phyloP scores from a whole-genome alignment of 1,284 basidiomycete genomes.

The Boletus hoseneyae region DNA sequence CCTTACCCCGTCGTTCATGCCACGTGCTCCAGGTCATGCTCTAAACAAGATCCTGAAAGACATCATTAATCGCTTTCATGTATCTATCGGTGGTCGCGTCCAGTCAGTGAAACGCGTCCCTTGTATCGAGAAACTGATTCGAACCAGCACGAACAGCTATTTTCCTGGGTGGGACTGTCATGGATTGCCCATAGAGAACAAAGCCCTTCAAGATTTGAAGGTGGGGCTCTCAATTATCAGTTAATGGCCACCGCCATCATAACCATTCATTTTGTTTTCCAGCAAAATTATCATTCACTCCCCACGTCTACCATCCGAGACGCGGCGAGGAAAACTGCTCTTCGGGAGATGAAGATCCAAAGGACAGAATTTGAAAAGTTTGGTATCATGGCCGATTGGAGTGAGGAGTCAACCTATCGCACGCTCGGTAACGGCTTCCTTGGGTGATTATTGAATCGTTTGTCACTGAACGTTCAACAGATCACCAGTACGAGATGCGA shows the following conservation, averaged over 20 bases:
- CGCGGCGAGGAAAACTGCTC: conserved; percentile 73
- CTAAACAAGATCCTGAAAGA: conserved; percentile 98
- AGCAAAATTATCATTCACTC: conserved; percentile 55
- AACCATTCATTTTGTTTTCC: conserved; percentile 13
- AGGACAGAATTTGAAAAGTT: conserved; percentile 79
- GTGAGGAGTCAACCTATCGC: conserved; percentile 72
- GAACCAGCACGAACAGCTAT: conserved; percentile 54
- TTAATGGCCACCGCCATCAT: neutral
- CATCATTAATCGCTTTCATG: conserved; percentile 88
- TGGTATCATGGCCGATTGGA: conserved; percentile 95
- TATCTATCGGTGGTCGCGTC: conserved; percentile 76
- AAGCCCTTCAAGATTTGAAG: conserved; percentile 76
- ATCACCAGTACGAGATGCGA: conserved; percentile 83
- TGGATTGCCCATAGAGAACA: conserved; percentile 95
- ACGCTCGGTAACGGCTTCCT: conserved; percentile 63
- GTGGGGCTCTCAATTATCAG: conserved; percentile 34
- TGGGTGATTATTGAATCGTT: neutral
- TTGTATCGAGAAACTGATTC: conserved; percentile 6
- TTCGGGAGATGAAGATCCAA: conserved; percentile 75
- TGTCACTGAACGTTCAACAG: conserved; percentile 39
- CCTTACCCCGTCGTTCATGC: conserved; percentile 1
- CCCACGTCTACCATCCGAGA: conserved; percentile 64
- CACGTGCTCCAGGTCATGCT: conserved; percentile 72
- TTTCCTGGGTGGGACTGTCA: conserved; percentile 99
- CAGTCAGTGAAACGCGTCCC: conserved; percentile 53